phyloP scores from a whole-genome alignment of 192 early-diverging fungal species.

The Coemansia sp. region DNA sequence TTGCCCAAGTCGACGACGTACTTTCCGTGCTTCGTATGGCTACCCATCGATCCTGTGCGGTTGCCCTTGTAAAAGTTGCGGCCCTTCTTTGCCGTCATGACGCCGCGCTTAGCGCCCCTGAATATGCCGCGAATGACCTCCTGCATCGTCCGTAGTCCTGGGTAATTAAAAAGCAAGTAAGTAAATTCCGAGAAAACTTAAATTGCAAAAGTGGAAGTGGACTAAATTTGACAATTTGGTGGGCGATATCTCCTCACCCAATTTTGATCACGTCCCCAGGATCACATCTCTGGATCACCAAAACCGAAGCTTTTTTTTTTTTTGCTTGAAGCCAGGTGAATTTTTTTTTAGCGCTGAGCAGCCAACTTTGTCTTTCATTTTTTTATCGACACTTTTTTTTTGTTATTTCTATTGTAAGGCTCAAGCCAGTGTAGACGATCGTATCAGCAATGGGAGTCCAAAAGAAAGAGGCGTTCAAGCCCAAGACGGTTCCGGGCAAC shows the following conservation, averaged over 20 bases:
- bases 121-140: conserved; percentile 52
- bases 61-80: conserved; percentile 57
- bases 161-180: background rate
- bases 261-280: background rate
- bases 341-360: background rate
- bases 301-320: background rate
- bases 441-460: conserved; percentile 37
- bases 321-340: background rate
- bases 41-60: conserved; percentile 55
- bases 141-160: conserved; percentile 28
- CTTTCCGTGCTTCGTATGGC: conserved; percentile 53
- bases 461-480: conserved; percentile 54
- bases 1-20: conserved; percentile 45
- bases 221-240: background rate
- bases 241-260: background rate
- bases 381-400: background rate
- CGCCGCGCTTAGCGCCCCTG: conserved; percentile 54
- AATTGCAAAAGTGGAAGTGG: background rate
- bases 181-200: background rate
- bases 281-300: background rate
- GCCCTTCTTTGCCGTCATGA: conserved; percentile 54
- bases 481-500: conserved; percentile 60
- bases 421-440: background rate
- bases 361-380: background rate
- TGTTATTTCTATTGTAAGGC: background rate